A percentile compares a stretch with the other conserved stretches of the same genome.
These are phyloP conservation scores for Centella asiatica DNA, from an alignment of 129 eudicot species.

Conservation along the genomic window DNA sequence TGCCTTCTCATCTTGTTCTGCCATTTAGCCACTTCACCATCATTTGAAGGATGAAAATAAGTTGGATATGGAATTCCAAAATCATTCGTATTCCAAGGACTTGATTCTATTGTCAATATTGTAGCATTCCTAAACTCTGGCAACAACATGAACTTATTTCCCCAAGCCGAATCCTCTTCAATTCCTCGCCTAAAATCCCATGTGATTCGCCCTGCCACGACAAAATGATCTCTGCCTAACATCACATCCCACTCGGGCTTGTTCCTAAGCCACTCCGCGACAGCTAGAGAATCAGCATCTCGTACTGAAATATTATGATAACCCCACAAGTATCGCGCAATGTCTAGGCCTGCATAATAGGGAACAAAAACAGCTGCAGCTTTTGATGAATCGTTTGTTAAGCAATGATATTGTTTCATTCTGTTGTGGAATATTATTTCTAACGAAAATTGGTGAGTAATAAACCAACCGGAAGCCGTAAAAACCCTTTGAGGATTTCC, in stretches of 20 bases:
- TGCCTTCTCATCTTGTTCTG: constrained; percentile 40
- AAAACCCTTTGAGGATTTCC: constrained; percentile 46
- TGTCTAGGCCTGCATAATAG: constrained; percentile 69
- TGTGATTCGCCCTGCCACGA: constrained; percentile 64
- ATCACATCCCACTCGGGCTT: constrained; percentile 56
- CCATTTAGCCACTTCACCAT: constrained; percentile 45
- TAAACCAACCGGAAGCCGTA: constrained; percentile 49
- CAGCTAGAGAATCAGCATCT: constrained; percentile 41
- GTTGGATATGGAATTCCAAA: constrained; percentile 88
- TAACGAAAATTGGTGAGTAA: constrained; percentile 57
- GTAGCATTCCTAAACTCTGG: constrained; percentile 64
- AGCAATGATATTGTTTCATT: constrained; percentile 70
- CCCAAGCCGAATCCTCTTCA: constrained; percentile 54
- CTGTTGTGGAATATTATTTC: constrained; percentile 66
- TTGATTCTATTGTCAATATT: constrained; percentile 59
- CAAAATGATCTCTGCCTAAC: constrained; percentile 61
- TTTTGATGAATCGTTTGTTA: constrained; percentile 58
- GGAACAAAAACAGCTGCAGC: constrained; percentile 81
- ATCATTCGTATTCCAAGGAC: constrained; percentile 80
- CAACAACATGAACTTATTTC: constrained; percentile 56
- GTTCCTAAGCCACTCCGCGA: constrained; percentile 40
- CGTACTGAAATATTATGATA: constrained; percentile 19
- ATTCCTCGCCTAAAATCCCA: constrained; percentile 70
- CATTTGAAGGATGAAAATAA: constrained; percentile 67
- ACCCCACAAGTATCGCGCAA: constrained; percentile 51